Conservation (phyloP, 495 filamentous ascomycete species). For the Lepraria neglecta region DNA sequence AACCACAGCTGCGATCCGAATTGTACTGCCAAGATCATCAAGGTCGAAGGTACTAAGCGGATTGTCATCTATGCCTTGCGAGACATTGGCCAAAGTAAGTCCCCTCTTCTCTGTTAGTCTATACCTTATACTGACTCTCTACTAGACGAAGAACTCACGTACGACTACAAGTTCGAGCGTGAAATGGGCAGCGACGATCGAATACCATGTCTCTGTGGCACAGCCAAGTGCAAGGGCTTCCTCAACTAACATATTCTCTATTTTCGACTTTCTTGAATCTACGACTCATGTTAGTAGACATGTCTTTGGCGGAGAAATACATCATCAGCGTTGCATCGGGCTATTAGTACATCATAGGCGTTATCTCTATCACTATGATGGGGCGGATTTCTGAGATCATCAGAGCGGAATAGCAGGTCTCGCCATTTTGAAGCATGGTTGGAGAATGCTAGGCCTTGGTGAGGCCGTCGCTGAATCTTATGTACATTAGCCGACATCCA, state of each 20-base stretch:
- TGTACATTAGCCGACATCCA: slow-evolving; percentile 8
- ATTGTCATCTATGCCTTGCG: slow-evolving; percentile 98
- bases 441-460: not conserved
- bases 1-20: slow-evolving; percentile 98
- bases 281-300: slow-evolving; percentile 11
- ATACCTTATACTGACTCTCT: not conserved
- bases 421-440: slow-evolving; percentile 5
- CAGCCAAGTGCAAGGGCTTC: slow-evolving; percentile 94
- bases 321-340: slow-evolving; percentile 16
- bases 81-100: slow-evolving; percentile 90
- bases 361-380: not conserved
- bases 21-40: slow-evolving; percentile 99
- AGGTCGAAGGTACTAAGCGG: slow-evolving; percentile 96
- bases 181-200: slow-evolving; percentile 91
- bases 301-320: slow-evolving; percentile 7
- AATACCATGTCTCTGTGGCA: slow-evolving; percentile 94
- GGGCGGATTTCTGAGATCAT: not conserved
- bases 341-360: too few species aligned
- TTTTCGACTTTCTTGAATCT: slow-evolving; percentile 13
- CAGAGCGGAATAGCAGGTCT: slow-evolving; percentile 1
- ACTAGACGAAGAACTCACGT: slow-evolving; percentile 93
- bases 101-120: not conserved
- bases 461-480: not conserved
- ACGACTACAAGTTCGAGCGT: slow-evolving; percentile 99
- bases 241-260: slow-evolving; percentile 58